phyloP scores from a whole-genome alignment of 805 yeast genomes.

The Saturnispora sekii region DNA sequence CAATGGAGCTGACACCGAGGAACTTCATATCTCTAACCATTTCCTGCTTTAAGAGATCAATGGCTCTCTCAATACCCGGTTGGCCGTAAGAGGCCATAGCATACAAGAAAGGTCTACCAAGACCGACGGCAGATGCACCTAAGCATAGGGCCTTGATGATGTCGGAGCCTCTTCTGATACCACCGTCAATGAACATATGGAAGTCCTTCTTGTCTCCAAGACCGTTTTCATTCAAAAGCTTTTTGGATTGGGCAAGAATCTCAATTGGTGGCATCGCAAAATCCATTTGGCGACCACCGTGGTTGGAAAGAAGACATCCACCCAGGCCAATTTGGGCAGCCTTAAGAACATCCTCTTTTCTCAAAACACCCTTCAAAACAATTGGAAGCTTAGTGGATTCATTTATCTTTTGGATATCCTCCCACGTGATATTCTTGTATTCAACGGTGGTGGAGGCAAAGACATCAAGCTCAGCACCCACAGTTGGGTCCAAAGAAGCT shows the following conservation, averaged over 20 bases:
- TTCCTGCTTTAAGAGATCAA: constrained; percentile 39
- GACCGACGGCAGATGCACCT: constrained; percentile 59
- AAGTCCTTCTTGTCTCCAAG: constrained; percentile 34
- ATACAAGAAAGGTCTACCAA: constrained; percentile 70
- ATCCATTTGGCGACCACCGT: constrained; percentile 67
- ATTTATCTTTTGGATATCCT: constrained; percentile 46
- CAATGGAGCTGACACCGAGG: constrained; percentile 46
- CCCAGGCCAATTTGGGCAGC: constrained; percentile 50
- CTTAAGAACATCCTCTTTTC: constrained; percentile 49
- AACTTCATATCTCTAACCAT: constrained; percentile 50
- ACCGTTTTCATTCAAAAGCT: constrained; percentile 31
- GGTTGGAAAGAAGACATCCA: constrained; percentile 60
- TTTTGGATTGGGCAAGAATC: constrained; percentile 45
- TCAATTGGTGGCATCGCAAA: constrained; percentile 52
- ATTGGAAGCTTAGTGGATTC: constrained; percentile 41
- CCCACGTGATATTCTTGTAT: constrained; percentile 37
- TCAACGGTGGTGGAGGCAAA: constrained; percentile 10
- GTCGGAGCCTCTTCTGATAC: constrained; percentile 69
- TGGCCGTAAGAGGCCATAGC: constrained; percentile 75
- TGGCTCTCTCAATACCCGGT: constrained; percentile 53
- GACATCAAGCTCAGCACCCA: constrained; percentile 10
- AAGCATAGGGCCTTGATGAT: constrained; percentile 65
- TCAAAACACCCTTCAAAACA: constrained; percentile 52
- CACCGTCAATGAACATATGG: constrained; percentile 68
- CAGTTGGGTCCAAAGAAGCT: constrained; percentile 38